A percentile compares a stretch with the other conserved stretches of the same genome.
phyloP scores from a whole-genome alignment of 805 yeast species.

The Starmerella kuoi region DNA sequence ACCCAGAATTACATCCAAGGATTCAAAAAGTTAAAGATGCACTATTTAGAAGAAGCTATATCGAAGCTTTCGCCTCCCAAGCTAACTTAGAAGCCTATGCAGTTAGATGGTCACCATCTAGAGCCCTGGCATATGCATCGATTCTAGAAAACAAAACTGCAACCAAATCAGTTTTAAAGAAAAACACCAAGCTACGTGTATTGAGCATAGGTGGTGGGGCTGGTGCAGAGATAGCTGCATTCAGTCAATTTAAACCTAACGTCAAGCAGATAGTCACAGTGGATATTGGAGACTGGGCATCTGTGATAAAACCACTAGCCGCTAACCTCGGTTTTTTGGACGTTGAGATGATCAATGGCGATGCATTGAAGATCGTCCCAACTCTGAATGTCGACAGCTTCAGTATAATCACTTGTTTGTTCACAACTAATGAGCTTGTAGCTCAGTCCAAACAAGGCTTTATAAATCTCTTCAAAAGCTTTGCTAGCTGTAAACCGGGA shows the following conservation, averaged over 20 bases:
- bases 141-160: constrained; percentile 43
- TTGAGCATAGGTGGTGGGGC: constrained; percentile 84
- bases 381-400: constrained; percentile 3
- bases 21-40: constrained; percentile 62
- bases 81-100: constrained; percentile 64
- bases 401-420: constrained; percentile 48
- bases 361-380: constrained; percentile 19
- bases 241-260: constrained; percentile 27
- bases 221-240: constrained; percentile 60
- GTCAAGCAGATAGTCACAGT: constrained; percentile 41
- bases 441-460: constrained; percentile 53
- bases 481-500: constrained; percentile 43
- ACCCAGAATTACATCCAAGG: constrained; percentile 28
- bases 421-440: constrained; percentile 81
- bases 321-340: constrained; percentile 30
- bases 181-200: constrained; percentile 28
- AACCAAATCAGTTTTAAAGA: constrained; percentile 27
- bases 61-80: constrained; percentile 52
- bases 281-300: constrained; percentile 71
- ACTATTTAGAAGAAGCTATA: constrained; percentile 57
- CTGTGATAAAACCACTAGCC: constrained; percentile 38
- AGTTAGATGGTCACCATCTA: constrained; percentile 74
- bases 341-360: constrained; percentile 31
- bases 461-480: constrained; percentile 42
- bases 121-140: constrained; percentile 63